Evolutionary conservation across 768 basidiomycete genomes (phyloP), one percentile per base, ranked within the genome.

Genomic region (Cyclocybe cylindracea): DNA sequence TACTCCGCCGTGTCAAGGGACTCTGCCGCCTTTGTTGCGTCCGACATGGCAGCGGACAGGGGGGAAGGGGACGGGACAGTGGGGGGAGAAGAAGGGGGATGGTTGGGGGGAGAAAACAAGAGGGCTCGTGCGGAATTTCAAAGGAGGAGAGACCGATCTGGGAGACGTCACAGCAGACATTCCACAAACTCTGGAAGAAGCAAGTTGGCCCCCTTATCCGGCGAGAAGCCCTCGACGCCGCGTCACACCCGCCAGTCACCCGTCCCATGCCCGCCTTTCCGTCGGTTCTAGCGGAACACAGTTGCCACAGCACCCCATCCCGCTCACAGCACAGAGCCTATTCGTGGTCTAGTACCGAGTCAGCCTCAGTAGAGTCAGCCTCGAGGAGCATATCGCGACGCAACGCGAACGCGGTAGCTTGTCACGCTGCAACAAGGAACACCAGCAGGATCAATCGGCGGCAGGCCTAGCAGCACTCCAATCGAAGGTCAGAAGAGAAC

Each of bases 1-100:
- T 88, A 79, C 59, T 85, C 79, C 52, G 86, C 84, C 38, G 82
- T 82, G 57, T 77, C 76, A 50, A 77, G 68, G 45, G 57, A 56
- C 48, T 57, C 56, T 37, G 57, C 37, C 47, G 65, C 61, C 70
- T 71, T 73, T 48, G 64, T 48, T 43, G 56, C 44, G 48, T 53
- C 43, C 40, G 39, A 16, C 35, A 41, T 39, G 35, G 45, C 35
- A 10, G 61, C 56, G 40, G 55, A 52, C 45, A 48, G 44, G 56
- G 55, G 51, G 46, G 44, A 55, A 55, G 53, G 62, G 58, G 62
- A 58, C 60, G 55, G 53, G 58, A 46, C 51, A 39, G 55, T 54
- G 58, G 58, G 44, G 51, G 57, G 49, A 36, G 51, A 59, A 48
- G 16, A 57, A 44, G 50, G 54, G 55, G 48, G 68, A 66, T 60